These are phyloP conservation scores for Chalciporus chontae DNA, from an alignment of 768 basidiomycete genomes.

Conservation along the genomic window DNA sequence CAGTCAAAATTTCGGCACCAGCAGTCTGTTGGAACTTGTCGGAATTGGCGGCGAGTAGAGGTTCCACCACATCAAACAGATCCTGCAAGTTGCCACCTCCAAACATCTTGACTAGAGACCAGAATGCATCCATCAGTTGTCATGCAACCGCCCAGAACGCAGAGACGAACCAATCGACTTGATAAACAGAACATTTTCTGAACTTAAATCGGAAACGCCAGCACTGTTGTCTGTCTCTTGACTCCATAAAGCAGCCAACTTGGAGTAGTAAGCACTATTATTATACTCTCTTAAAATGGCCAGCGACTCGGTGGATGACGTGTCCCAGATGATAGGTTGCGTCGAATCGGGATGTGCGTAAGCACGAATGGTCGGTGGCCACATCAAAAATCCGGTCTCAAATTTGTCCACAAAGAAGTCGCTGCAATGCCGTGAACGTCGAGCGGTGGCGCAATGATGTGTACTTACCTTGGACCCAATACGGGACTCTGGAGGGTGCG, in stretches of 20 bases:
- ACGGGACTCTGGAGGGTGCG: constrained; percentile 42
- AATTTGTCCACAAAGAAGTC: constrained; percentile 69
- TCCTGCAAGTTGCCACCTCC: constrained; percentile 49
- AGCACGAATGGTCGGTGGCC: constrained; percentile 61
- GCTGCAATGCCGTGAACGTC: constrained; percentile 23
- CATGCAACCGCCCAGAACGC: constrained; percentile 36
- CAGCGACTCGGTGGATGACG: constrained; percentile 46
- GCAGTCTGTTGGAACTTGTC: constrained; percentile 88
- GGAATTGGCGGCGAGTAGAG: constrained; percentile 49
- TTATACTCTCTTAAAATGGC: constrained; percentile 48
- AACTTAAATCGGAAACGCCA: constrained; percentile 52
- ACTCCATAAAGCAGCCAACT: constrained; percentile 64
- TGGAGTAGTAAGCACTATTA: constrained; percentile 53
- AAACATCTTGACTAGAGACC: constrained; percentile 59
- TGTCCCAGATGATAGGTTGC: constrained; percentile 51
- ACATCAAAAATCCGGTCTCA: constrained; percentile 73
- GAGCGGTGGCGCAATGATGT: not conserved
- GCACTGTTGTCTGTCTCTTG: constrained; percentile 71
- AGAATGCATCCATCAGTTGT: constrained; percentile 25
- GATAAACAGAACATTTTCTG: constrained; percentile 46
- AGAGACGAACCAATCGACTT: constrained; percentile 44
- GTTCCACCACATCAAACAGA: constrained; percentile 54
- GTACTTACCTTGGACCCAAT: constrained; percentile 33
- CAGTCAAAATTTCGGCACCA: constrained; percentile 68
- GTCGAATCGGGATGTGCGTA: constrained; percentile 40